phyloP scores from a whole-genome alignment of 1,284 basidiomycete genomes.

The Ustilago cynodontis region DNA sequence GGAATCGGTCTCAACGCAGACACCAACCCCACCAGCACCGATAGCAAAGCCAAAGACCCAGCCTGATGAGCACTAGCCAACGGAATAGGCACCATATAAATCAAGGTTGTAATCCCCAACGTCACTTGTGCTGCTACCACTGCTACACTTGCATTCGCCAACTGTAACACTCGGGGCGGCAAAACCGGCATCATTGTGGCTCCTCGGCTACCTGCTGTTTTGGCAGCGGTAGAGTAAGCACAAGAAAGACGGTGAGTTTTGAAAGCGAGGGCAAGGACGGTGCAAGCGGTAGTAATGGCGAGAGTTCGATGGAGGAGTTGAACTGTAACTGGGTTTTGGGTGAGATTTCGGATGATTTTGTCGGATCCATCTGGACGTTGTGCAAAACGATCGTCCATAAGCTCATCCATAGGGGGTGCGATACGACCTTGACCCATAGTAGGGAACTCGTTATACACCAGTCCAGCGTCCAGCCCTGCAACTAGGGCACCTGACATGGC shows the following conservation, averaged over 20 bases:
- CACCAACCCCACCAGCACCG: slow-evolving; percentile 26
- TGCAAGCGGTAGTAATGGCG: slow-evolving; percentile 72
- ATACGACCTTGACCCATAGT: slow-evolving; percentile 87
- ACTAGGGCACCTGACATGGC: slow-evolving; percentile 96
- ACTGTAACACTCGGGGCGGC: slow-evolving; percentile 77
- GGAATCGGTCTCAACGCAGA: slow-evolving; percentile 37
- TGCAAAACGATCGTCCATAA: slow-evolving; percentile 75
- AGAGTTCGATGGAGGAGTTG: slow-evolving; percentile 96
- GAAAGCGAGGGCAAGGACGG: slow-evolving; percentile 35
- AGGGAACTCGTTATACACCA: slow-evolving; percentile 98
- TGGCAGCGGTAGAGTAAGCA: slow-evolving; percentile 12
- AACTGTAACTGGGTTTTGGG: slow-evolving; percentile 97
- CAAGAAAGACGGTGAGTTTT: slow-evolving; percentile 74
- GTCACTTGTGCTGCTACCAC: slow-evolving; percentile 88
- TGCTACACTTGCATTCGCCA: slow-evolving; percentile 79
- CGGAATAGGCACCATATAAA: slow-evolving; percentile 93
- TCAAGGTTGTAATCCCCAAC: slow-evolving; percentile 89
- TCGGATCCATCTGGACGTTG: slow-evolving; percentile 76
- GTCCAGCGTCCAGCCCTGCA: slow-evolving; percentile 94
- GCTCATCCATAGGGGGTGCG: slow-evolving; percentile 84
- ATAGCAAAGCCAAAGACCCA: slow-evolving; percentile 87
- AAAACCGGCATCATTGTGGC: slow-evolving; percentile 75
- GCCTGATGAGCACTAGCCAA: slow-evolving; percentile 95
- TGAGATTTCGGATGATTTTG: slow-evolving; percentile 85
- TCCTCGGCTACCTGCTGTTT: neutral